Base-by-base conservation (phyloP, 352 stramenopile species). In the Phytophthora colocasiae region DNA sequence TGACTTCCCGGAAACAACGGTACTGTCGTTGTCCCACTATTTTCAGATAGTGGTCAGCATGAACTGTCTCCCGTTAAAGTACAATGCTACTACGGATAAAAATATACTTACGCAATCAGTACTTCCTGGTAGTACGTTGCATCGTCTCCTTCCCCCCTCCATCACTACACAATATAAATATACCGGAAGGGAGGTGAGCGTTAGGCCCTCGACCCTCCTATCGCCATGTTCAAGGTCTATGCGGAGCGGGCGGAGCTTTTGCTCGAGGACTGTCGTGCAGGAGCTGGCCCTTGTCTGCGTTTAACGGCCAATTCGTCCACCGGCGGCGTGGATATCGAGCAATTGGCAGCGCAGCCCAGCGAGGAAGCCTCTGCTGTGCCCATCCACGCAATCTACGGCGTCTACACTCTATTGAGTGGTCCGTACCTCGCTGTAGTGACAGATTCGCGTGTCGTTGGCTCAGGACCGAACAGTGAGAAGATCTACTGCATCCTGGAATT, bases 211-310 rank as follows among this genome's bases (percentile, higher is more conserved):
- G 31, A 19, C 15, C 11, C 29, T 15, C 32, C 8, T 39, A 27
- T 38, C 52, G 12, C 14, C 49, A 92, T 95, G 83, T 95, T 95
- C 73, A 90, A 91, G 64, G 83, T 93, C 43, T 85, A 95, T 60
- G 64, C 79, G 56, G 81, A 92, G 72, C 75, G 72, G 34, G 59
- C 68, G 24, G 83, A 92, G 73, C 62, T 95, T 29, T 64, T 95
- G 63, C 72, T 95, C 31, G 87, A 95, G 68, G 85, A 95, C 76
- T 93, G 85, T 50, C 87, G 87, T 67, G 78, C 80, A 1, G 84
- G 81, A 26, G 79, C 85, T 15, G 84, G 81, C 34, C 69, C 66
- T 10, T 90, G 85, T 81, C 75, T 94, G 43, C 78, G 78, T 2
- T 57, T 91, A n/a, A 61, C 65, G 17, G 31, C 68, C 6, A 72